These are phyloP conservation scores for Trichoderma atroviride DNA, from an alignment of 2,329 filamentous ascomycete species.

Conservation along the genomic window DNA sequence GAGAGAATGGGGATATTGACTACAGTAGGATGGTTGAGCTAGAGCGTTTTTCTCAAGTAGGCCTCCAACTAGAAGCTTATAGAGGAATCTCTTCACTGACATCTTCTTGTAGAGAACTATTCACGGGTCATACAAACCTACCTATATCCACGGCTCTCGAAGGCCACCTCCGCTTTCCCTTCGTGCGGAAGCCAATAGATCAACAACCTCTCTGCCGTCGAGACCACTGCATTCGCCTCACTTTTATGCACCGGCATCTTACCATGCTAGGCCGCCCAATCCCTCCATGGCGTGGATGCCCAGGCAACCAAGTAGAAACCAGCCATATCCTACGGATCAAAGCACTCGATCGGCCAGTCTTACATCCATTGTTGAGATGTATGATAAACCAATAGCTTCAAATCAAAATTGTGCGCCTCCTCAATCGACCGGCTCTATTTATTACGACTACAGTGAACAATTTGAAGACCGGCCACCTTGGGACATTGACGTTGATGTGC, in stretches of 20 bases:
- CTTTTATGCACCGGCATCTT: slow-evolving; percentile 29
- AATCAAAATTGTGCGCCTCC: slow-evolving; percentile 36
- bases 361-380: slow-evolving; percentile 55
- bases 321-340: slow-evolving; percentile 43
- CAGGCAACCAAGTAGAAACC: slow-evolving; percentile 39
- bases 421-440: slow-evolving; percentile 44
- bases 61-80: background rate
- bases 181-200: slow-evolving; percentile 46
- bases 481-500: slow-evolving; percentile 28
- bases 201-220: slow-evolving; percentile 45
- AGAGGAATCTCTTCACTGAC: slow-evolving; percentile 12
- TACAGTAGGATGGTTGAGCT: slow-evolving; percentile 56
- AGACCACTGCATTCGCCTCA: slow-evolving; percentile 36
- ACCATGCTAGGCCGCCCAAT: slow-evolving; percentile 42
- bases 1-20: slow-evolving; percentile 51
- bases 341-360: slow-evolving; percentile 51
- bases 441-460: slow-evolving; percentile 58
- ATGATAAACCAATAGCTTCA: slow-evolving; percentile 38
- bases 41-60: slow-evolving; percentile 51
- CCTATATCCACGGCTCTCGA: slow-evolving; percentile 41
- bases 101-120: slow-evolving; percentile 48
- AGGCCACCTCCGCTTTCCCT: slow-evolving; percentile 45
- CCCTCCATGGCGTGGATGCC: slow-evolving; percentile 36
- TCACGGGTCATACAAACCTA: slow-evolving; percentile 47
- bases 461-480: slow-evolving; percentile 44